Base-by-base conservation (phyloP, 148 eudicot genomes). In the Chenopodium quinoa region DNA sequence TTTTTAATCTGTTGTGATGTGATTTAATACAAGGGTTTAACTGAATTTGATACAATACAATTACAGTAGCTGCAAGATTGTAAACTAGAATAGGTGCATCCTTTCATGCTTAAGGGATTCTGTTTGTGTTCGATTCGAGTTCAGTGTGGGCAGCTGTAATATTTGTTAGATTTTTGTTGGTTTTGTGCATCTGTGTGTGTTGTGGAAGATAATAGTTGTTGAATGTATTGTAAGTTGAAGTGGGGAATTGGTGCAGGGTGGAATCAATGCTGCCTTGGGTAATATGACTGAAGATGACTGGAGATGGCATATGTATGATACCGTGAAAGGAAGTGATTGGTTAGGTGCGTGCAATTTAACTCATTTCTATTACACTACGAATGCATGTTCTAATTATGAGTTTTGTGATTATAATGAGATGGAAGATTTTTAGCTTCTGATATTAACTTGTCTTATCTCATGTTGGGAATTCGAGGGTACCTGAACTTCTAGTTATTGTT, bases 221-320 rank as follows among this genome's bases (percentile, higher is more conserved):
- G 37, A 46, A 22, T 66, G 76, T 75, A 11, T 70, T 31, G 3
- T 44, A 32, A 63, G 60, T 77, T 81, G 50, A 72, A 22, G 6
- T 58, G 34, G 27, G 69, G 75, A 73, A 48, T 64, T 76, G 62
- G 17, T 86, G 86, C 90, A 96, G 99, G 99, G 99, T 85, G 99
- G 99, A 56, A 97, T 97, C 71, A 97, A 97, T 90, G 99, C 99
- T 82, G 99, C 99, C 79, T 86, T 97, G 87, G 99, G 98, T 82
- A 97, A 97, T 84, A 97, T 97, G 99, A 79, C 84, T 4, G 99
- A 97, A 85, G 98, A 97, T 90, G 97, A 93, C 82, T 96, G 98
- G 99, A 90, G 99, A 84, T 97, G 99, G 99, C 99, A 97, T 85
- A 97, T 97, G 99, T 97, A 94, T 86, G 99, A 97, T 87, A 97